Base-by-base conservation (phyloP, 192 early-diverging fungal genomes). In the Physocladia obscura region DNA sequence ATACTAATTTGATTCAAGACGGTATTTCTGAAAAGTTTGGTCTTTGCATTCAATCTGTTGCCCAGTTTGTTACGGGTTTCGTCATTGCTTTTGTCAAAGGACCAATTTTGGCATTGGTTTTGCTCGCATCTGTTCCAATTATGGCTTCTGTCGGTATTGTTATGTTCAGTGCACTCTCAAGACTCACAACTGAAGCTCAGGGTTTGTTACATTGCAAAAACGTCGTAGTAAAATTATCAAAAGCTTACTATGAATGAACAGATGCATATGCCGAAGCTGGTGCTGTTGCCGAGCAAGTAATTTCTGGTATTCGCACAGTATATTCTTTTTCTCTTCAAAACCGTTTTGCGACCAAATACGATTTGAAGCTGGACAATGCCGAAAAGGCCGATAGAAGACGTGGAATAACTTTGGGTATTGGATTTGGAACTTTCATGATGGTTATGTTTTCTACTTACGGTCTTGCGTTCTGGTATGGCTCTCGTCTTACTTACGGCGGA, bases 401-500 rank as follows among this genome's bases (percentile, higher is more conserved):
- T 62, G 87, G 84, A 2, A 36, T 80, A 4, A 75, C 55, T 8
- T 69, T 81, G 40, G 93, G 90, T 61, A 37, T 74, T 17, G 88
- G 91, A 27, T 82, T 93, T 77, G 95, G 91, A 19, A 68, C 75
- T 34, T 88, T 95, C 69, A 89, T 91, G 83, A 80, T 89, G 27
- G 74, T 89, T 61, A 80, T 95, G 55, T 97, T 91, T 69, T 59
- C 73, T 54, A 80, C 89, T 13, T 94, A 94, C 61, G 87, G 87
- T 11, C 82, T 95, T 19, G 88, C 88, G 84, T 92, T 92, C 83
- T 94, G 89, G 88, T 96, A 93, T 71, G 94, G 93, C 35, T 68
- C 85, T 54, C 76, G 73, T 29, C 80, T 89, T 26, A 83, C 88
- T 57, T 11, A 24, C 13, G 69, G 80, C 24, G 73, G 72, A 22